Evolutionary conservation across 371 early-diverging fungal genomes (phyloP).

Genomic region (Massospora cicadina): DNA sequence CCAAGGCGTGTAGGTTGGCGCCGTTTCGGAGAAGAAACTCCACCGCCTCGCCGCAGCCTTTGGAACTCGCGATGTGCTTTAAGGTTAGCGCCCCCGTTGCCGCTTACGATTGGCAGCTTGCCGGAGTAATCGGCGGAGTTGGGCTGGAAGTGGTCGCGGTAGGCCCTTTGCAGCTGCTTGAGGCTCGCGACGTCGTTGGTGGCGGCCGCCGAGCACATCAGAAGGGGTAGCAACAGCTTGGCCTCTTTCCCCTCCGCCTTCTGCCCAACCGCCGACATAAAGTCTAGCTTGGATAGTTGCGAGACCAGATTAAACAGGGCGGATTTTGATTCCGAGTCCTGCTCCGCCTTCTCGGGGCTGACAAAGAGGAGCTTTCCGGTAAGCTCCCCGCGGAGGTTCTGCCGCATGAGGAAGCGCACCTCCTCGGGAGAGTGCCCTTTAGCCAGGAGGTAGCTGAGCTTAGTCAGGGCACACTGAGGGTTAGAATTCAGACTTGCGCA

Average conservation of each 20-base stretch:
- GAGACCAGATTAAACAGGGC: conserved; percentile 8
- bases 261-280: conserved; percentile 14
- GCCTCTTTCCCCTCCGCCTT: conserved; percentile 25
- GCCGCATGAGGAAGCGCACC: conserved; percentile 61
- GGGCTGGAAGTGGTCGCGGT: conserved; percentile 23
- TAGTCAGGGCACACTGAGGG: conserved; percentile 72
- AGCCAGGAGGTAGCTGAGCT: conserved; percentile 81
- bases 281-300: conserved; percentile 15
- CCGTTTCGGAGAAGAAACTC: conserved; percentile 65
- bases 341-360: background rate
- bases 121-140: conserved; percentile 81
- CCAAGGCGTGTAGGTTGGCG: conserved; percentile 83
- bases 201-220: conserved; percentile 77
- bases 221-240: conserved; percentile 55
- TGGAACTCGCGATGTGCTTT: conserved; percentile 64
- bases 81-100: background rate
- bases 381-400: conserved; percentile 83
- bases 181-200: conserved; percentile 68
- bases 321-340: background rate
- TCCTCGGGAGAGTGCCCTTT: conserved; percentile 29
- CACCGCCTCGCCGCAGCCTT: conserved; percentile 47
- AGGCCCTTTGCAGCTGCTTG: conserved; percentile 28
- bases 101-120: conserved; percentile 36
- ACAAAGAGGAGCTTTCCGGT: conserved; percentile 22
- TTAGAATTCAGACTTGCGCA: background rate